Base-by-base conservation (phyloP, 148 eudicot genomes). In the Polygonum maritimum region DNA sequence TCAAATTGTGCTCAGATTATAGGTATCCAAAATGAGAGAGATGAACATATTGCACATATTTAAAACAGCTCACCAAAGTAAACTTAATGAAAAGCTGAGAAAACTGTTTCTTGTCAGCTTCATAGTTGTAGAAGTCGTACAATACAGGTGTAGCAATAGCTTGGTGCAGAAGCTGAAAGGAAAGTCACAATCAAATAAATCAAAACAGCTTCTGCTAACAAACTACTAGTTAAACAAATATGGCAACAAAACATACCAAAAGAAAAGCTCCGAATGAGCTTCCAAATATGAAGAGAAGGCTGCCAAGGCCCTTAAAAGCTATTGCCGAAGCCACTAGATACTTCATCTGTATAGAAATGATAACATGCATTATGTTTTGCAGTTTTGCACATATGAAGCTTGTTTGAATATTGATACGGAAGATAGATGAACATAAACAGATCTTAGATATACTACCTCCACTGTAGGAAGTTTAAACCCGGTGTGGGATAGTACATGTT, bases 81-180 rank as follows among this genome's bases (percentile, higher is more conserved):
- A 94, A 94, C 76, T 90, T 90, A 79, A 81, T 82, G 69, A 94
- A 90, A 51, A 89, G 92, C 55, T 81, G 88, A 77, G 81, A 54
- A 63, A 88, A 92, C 76, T 90, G 90, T 74, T 87, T 86, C 77
- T 79, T 88, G 76, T 95, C 94, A 16, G 82, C 83, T 22, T 92
- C 97, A 40, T 92, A 89, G 89, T 90, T 92, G 87, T 95, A 95
- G 87, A 95, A 95, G 82, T 95, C 98, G 44, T 86, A 86, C 85
- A 95, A 84, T 79, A 95, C 86, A 31, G 97, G 92, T 39, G 92
- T 83, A 63, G 85, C 78, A 70, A 95, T 79, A 62, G 88, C 89
- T 78, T 92, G 98, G 73, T 92, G 94, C 69, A 90, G 75, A 80
- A 90, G 83, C 97, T 94, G 85, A 67, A 69, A 74, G 54, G 60